A percentile compares a stretch with the other conserved stretches of the same genome.
Conservation (phyloP, 371 early-diverging fungal genomes). For the Coemansia sp. region DNA sequence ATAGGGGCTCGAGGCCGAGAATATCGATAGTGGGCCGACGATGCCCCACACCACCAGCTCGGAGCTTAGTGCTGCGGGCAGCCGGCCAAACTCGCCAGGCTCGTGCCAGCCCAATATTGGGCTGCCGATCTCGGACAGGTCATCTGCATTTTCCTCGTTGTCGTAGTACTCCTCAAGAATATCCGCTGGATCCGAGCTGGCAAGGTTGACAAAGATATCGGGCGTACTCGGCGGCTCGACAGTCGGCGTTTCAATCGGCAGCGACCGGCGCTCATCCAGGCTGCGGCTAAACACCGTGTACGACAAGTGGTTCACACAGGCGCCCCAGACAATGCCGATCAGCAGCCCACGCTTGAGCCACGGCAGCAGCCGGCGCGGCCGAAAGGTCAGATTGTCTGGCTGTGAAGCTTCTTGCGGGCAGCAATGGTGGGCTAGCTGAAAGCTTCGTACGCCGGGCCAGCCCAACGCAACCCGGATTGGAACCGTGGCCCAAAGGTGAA, state of each 20-base stretch:
- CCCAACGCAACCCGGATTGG: conserved; percentile 41
- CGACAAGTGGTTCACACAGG: conserved; percentile 41
- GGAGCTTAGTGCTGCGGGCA: conserved; percentile 45
- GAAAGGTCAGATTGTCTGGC: neutral
- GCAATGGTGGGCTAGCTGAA: conserved; percentile 40
- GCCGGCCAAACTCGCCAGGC: conserved; percentile 40
- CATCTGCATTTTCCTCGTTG: conserved; percentile 10
- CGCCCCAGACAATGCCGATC: conserved; percentile 34
- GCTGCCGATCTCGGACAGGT: conserved; percentile 4
- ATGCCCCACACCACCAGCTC: conserved; percentile 48
- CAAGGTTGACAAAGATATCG: neutral
- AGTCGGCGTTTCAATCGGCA: conserved; percentile 7
- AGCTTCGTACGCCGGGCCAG: conserved; percentile 47
- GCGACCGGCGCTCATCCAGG: conserved; percentile 6
- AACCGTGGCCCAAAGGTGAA: conserved; percentile 45
- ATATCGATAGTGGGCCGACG: conserved; percentile 39
- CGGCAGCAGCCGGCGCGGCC: conserved; percentile 13
- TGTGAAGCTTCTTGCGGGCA: neutral
- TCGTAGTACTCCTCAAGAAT: conserved; percentile 11
- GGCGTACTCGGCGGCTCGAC: neutral
- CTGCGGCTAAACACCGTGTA: conserved; percentile 20
- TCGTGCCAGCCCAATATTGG: conserved; percentile 40
- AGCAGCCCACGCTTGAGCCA: conserved; percentile 43
- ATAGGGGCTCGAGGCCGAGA: conserved; percentile 33
- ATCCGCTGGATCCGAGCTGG: conserved; percentile 4